Evolutionary conservation across 805 yeast genomes (phyloP).

Genomic region (Tetrapisispora taiwanensis): DNA sequence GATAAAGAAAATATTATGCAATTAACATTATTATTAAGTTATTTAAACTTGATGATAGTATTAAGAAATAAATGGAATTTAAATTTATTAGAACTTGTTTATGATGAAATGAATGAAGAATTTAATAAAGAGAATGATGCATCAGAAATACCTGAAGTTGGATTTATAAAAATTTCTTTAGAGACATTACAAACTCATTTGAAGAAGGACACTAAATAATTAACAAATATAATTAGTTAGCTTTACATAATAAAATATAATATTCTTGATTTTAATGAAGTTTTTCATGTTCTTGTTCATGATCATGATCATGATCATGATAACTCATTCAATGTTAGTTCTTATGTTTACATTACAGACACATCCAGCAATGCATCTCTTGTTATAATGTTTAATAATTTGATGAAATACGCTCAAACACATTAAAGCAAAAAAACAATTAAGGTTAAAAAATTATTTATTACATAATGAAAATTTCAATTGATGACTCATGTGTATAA

Average conservation of each 20-base stretch:
- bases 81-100: conserved; percentile 23
- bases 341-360: too few relatives aligned
- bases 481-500: neutral
- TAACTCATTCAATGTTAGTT: too few relatives aligned
- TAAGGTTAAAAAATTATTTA: too few relatives aligned
- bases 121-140: conserved; percentile 12
- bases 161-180: conserved; percentile 23
- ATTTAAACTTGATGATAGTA: conserved; percentile 43
- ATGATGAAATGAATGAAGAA: conserved; percentile 22
- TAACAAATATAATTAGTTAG: neutral
- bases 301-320: too few relatives aligned
- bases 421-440: too few relatives aligned
- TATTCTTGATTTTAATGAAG: too few relatives aligned
- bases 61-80: conserved; percentile 28
- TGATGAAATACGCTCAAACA: too few relatives aligned
- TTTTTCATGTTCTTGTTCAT: too few relatives aligned
- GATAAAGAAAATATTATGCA: conserved; percentile 4
- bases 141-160: conserved; percentile 16
- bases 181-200: conserved; percentile 12
- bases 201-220: too few relatives aligned
- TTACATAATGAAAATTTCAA: neutral
- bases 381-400: too few relatives aligned
- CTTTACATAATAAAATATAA: too few relatives aligned
- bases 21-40: conserved; percentile 34
- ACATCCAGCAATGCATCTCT: too few relatives aligned